Evolutionary conservation across 169 alveolate species (phyloP).

Genomic region (Eimeria necatrix): DNA sequence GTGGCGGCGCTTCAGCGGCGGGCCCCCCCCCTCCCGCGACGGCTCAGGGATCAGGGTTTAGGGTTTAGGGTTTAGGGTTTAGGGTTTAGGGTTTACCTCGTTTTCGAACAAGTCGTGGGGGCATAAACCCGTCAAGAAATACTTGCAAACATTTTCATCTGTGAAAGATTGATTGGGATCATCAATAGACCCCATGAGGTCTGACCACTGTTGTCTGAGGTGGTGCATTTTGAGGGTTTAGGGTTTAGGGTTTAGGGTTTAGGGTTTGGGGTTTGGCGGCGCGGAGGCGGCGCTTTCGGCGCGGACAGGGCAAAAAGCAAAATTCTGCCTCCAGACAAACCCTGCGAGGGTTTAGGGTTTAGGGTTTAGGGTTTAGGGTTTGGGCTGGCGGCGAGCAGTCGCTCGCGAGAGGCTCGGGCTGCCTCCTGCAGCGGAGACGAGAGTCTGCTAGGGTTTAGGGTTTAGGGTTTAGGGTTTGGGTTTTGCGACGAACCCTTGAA

Average conservation of each 20-base stretch:
- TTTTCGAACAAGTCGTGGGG: constrained; percentile 92
- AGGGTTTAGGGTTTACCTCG: constrained; percentile 83
- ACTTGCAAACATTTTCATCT: constrained; percentile 90
- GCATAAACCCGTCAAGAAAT: constrained; percentile 89
- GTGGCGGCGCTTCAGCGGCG: too few species aligned
- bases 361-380: constrained; percentile 3
- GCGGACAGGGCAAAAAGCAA: too few species aligned
- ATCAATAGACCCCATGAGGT: constrained; percentile 89
- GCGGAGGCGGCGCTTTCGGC: too few species aligned
- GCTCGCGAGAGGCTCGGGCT: too few species aligned
- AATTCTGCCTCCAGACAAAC: too few species aligned
- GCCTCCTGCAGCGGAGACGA: background rate
- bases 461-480: constrained; percentile 9
- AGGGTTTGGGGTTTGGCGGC: too few species aligned
- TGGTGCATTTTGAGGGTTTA: constrained; percentile 86
- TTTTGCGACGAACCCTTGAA: background rate
- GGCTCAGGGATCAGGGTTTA: background rate
- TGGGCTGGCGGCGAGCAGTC: background rate
- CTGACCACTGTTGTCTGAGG: constrained; percentile 85
- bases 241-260: background rate
- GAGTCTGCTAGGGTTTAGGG: background rate
- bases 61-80: background rate
- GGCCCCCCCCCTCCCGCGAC: too few species aligned
- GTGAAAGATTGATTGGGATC: constrained; percentile 85
- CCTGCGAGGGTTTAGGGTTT: too few species aligned